Conservation (phyloP, 139 green algal genomes). For the Auxenochlorella protothecoides region DNA sequence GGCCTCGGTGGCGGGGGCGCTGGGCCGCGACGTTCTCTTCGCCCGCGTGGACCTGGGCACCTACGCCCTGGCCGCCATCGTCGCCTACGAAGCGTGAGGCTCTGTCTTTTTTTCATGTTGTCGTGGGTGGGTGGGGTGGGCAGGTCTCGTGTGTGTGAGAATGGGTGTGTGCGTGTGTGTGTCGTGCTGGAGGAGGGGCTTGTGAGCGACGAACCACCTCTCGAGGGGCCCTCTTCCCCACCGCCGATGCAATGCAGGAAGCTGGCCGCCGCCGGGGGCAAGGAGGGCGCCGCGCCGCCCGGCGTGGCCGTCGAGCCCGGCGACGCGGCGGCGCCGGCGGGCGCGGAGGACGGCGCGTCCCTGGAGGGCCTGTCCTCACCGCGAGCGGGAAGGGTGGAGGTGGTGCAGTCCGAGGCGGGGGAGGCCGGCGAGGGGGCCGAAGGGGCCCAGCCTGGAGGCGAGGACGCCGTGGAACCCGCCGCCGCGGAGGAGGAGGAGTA, state of each 20-base stretch:
- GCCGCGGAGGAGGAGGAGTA: conserved; percentile 22
- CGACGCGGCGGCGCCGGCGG: neutral
- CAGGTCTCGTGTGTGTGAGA: neutral
- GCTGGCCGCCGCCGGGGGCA: neutral
- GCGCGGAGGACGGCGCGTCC: neutral
- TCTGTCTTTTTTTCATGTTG: neutral
- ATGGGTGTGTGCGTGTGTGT: neutral
- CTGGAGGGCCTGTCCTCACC: neutral
- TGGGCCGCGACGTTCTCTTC: conserved; percentile 78
- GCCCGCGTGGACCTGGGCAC: conserved; percentile 50
- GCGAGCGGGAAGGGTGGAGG: neutral
- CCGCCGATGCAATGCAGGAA: too few relatives aligned
- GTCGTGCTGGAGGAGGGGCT: neutral
- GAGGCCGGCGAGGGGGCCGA: neutral
- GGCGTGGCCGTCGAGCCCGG: neutral
- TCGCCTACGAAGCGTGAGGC: conserved; percentile 4
- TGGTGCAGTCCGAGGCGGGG: conserved; percentile 10
- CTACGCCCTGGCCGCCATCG: conserved; percentile 49
- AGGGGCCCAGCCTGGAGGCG: too few relatives aligned
- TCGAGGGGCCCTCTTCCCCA: too few relatives aligned
- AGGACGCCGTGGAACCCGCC: conserved; percentile 22
- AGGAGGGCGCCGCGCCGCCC: neutral
- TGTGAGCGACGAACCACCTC: too few relatives aligned
- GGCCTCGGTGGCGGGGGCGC: conserved; percentile 42
- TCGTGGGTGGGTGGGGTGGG: neutral